A percentile compares a stretch with the other conserved stretches of the same genome.
Evolutionary conservation across 1,284 basidiomycete species (phyloP).

Genomic region (Cutaneotrichosporon sp.): DNA sequence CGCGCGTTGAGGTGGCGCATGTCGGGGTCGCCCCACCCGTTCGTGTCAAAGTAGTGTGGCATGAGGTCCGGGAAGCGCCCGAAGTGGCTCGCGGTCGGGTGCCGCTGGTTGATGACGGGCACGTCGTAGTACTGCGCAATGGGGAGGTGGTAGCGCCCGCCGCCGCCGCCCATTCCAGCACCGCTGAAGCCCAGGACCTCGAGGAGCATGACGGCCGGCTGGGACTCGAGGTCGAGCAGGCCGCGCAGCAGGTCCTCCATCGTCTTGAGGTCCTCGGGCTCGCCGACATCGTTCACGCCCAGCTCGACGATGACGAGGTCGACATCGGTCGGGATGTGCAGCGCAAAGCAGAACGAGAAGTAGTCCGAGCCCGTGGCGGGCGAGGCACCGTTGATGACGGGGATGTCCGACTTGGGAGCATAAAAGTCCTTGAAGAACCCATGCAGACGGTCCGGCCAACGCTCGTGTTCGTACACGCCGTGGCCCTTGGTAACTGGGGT

Average conservation of each 20-base stretch:
- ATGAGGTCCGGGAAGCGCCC: constrained; percentile 48
- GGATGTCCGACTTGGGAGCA: constrained; percentile 28
- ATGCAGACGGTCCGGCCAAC: constrained; percentile 42
- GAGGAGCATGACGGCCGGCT: constrained; percentile 84
- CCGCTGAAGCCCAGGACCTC: constrained; percentile 89
- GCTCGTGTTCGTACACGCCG: constrained; percentile 37
- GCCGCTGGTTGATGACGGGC: constrained; percentile 66
- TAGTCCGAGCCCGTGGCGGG: constrained; percentile 52
- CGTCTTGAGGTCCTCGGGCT: constrained; percentile 50
- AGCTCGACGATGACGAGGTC: constrained; percentile 51
- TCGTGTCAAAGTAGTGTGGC: constrained; percentile 41
- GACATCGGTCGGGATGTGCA: constrained; percentile 43
- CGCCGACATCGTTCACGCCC: constrained; percentile 50
- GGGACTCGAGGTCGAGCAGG: constrained; percentile 78
- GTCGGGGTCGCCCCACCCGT: constrained; percentile 49
- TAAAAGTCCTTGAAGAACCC: constrained; percentile 43
- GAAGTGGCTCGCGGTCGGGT: constrained; percentile 48
- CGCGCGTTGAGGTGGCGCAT: constrained; percentile 47
- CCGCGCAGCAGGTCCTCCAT: constrained; percentile 83
- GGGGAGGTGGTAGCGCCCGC: constrained; percentile 54
- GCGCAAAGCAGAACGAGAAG: constrained; percentile 51
- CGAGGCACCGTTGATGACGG: constrained; percentile 42
- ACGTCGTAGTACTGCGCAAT: constrained; percentile 96
- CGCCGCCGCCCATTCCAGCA: constrained; percentile 79
- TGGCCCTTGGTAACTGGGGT: constrained; percentile 49